phyloP scores from a whole-genome alignment of 257 asterid species.

The Thymus mandschuricus region DNA sequence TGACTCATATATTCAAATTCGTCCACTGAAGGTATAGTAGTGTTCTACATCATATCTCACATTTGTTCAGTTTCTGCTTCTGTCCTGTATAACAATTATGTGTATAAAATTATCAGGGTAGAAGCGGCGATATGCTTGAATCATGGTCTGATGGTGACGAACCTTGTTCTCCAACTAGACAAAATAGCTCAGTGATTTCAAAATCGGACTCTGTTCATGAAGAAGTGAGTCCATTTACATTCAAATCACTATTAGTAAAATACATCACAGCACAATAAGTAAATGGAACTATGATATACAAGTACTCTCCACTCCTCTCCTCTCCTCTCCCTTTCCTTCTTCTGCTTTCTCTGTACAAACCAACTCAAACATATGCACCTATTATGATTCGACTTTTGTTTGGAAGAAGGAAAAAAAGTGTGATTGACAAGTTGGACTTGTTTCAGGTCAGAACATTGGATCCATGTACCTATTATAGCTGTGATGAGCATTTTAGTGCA shows the following conservation, averaged over 20 bases:
- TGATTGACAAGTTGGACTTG: constrained; percentile 20
- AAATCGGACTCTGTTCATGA: constrained; percentile 52
- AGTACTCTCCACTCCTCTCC: not conserved
- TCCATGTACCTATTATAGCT: constrained; percentile 60
- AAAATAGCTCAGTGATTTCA: constrained; percentile 44
- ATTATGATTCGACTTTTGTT: not conserved
- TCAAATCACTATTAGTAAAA: constrained; percentile 15
- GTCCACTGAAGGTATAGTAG: constrained; percentile 54
- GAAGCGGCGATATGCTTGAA: constrained; percentile 51
- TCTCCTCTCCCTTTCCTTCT: not conserved
- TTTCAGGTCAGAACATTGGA: constrained; percentile 67
- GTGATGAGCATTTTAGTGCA: constrained; percentile 60
- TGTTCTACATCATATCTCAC: not conserved
- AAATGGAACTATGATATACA: not conserved
- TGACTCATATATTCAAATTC: constrained; percentile 49
- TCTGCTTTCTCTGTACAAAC: constrained; percentile 11
- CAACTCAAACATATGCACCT: not conserved
- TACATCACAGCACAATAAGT: constrained; percentile 24
- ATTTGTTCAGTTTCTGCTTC: constrained; percentile 8
- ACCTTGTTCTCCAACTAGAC: constrained; percentile 53
- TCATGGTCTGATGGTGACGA: constrained; percentile 67
- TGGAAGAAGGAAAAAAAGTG: no score
- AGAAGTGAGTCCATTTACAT: constrained; percentile 60
- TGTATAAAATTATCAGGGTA: constrained; percentile 53
- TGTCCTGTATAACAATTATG: constrained; percentile 27